phyloP scores from a whole-genome alignment of 192 early-diverging fungal species.

The Coemansia sp. region DNA sequence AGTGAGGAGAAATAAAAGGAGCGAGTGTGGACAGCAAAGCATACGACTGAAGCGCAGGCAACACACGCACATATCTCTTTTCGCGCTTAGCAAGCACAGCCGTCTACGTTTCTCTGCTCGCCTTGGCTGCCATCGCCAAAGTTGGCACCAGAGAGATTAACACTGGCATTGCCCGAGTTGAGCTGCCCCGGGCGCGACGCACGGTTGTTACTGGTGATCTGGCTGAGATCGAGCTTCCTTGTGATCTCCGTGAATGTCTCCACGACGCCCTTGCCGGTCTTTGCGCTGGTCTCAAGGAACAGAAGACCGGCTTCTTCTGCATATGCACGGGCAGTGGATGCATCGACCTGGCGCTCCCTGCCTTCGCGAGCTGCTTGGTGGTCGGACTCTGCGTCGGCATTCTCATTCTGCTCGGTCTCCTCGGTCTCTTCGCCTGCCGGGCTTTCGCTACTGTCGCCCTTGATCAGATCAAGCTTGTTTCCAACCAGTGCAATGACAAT shows the following conservation, averaged over 20 bases:
- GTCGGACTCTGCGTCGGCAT: constrained; percentile 38
- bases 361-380: constrained; percentile 19
- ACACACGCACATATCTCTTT: not conserved
- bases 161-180: constrained; percentile 52
- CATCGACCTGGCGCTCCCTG: constrained; percentile 60
- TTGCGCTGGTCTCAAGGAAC: constrained; percentile 89
- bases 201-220: constrained; percentile 41
- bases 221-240: constrained; percentile 46
- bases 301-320: constrained; percentile 79
- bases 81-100: constrained; percentile 47
- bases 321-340: constrained; percentile 76
- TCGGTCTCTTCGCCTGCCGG: constrained; percentile 5
- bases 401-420: constrained; percentile 6
- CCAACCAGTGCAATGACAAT: constrained; percentile 96
- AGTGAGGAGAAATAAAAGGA: not conserved
- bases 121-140: constrained; percentile 27
- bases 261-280: constrained; percentile 79
- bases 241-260: constrained; percentile 91
- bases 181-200: constrained; percentile 36
- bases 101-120: constrained; percentile 14
- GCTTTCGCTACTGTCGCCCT: constrained; percentile 20
- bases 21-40: not conserved
- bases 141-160: constrained; percentile 31
- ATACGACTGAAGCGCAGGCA: constrained; percentile 7
- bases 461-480: constrained; percentile 88